Evolutionary conservation across 75 land plant genomes (phyloP), one percentile per base, ranked within the genome.

Genomic region (Gnetum montanum): DNA sequence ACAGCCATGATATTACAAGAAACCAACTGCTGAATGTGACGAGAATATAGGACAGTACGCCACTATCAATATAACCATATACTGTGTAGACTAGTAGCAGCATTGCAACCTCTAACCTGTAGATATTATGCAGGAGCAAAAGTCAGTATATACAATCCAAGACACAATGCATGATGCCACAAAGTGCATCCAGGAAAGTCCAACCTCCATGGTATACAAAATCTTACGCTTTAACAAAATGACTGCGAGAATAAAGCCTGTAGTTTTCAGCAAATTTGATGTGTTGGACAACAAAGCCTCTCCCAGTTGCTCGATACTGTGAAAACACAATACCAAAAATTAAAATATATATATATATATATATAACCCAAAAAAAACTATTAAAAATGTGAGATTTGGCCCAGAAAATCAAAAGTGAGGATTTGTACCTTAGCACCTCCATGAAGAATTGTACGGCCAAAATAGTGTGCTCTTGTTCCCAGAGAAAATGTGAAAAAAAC

Each of bases 401-500:
- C 29, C 46, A 2, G 25, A 48, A 18, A 27, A 34, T 24, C 31
- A 28, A 51, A 0, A 18, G 35, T 19, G 3, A 53, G 18, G 41
- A 20, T 4, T 53, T 45, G 70, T 80, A 71, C 97, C 74, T 80
- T 93, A 38, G 98, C 98, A 75, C 98, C 96, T 30, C 98, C 98
- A 75, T 93, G 98, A 19, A 93, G 86, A 54, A 93, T 77, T 2
- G 98, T 93, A 7, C 90, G 76, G 12, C 96, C 96, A 80, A 89
- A 93, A 47, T 93, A 93, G 60, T 93, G 98, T 22, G 92, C 77
- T 68, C 80, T 73, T 16, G 98, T 93, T 34, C 98, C 98, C 35
- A 93, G 69, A 49, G 96, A 85, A 50, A 93, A 93, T 22, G 98
- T 93, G 71, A 93, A 93, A 62, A 85, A 93, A 25, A 93, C 82